Percentiles rank a stretch among this genome's conserved stretches.
Evolutionary conservation across 495 filamentous ascomycete genomes (phyloP).

Genomic region (Antarctomyces pellizariae): DNA sequence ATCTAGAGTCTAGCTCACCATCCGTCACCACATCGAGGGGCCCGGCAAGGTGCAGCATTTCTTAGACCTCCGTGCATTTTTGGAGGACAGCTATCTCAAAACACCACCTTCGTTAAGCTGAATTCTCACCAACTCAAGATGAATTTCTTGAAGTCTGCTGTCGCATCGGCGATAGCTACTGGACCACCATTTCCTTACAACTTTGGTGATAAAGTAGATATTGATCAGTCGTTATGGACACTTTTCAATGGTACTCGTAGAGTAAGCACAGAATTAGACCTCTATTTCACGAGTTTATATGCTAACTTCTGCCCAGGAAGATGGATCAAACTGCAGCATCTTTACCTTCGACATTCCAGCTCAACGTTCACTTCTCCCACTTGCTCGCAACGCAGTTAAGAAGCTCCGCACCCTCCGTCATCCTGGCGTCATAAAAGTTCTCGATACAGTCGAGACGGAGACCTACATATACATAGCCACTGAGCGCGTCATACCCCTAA

Average conservation of each 20-base stretch:
- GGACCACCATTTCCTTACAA: slow-evolving; percentile 78
- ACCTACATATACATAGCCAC: slow-evolving; percentile 87
- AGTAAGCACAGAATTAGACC: slow-evolving; percentile 23
- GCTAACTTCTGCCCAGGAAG: slow-evolving; percentile 35
- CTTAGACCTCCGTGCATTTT: too few species aligned
- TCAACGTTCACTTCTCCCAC: slow-evolving; percentile 55
- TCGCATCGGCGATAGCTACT: slow-evolving; percentile 88
- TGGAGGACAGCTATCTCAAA: too few species aligned
- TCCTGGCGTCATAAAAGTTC: slow-evolving; percentile 76
- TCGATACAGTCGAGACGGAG: slow-evolving; percentile 93
- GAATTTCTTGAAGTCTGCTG: slow-evolving; percentile 95
- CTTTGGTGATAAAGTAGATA: slow-evolving; percentile 74
- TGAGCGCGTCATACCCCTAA: slow-evolving; percentile 62
- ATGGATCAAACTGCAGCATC: slow-evolving; percentile 79
- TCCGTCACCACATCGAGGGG: too few species aligned
- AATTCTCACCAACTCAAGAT: too few species aligned
- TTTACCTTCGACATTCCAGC: slow-evolving; percentile 77
- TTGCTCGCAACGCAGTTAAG: slow-evolving; percentile 79
- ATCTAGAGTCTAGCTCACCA: too few species aligned
- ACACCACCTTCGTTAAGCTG: too few species aligned
- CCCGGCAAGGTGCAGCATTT: too few species aligned
- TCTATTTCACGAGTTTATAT: background rate
- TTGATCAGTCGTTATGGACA: slow-evolving; percentile 78
- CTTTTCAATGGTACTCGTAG: slow-evolving; percentile 78
- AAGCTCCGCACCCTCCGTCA: slow-evolving; percentile 83